Evolutionary conservation across 441 rosid genomes (phyloP).

Genomic region (Gossypium lobatum): DNA sequence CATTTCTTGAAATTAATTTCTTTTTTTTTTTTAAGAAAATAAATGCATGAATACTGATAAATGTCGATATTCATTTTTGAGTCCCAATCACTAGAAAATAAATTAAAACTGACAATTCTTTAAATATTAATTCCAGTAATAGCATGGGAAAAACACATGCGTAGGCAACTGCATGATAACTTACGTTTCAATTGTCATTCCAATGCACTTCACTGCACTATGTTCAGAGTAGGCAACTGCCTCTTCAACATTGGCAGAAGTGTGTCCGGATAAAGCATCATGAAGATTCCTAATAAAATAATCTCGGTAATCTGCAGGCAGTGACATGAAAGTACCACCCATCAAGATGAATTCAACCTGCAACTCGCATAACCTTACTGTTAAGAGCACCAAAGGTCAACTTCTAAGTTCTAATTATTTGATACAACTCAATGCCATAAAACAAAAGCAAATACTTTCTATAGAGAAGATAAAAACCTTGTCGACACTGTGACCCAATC

Average conservation of each 20-base stretch:
- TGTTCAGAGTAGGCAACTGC: conserved; percentile 98
- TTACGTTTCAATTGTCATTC: conserved; percentile 99
- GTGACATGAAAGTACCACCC: conserved; percentile 99
- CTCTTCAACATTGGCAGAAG: conserved; percentile 92
- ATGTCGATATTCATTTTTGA: background rate
- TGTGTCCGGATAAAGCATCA: conserved; percentile 94
- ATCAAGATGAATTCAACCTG: conserved; percentile 98
- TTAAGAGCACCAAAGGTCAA: background rate
- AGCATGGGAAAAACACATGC: background rate
- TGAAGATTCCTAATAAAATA: conserved; percentile 91
- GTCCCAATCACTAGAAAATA: background rate
- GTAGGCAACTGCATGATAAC: conserved; percentile 20
- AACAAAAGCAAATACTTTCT: background rate
- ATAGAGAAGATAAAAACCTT: conserved; percentile 42
- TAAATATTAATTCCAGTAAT: background rate
- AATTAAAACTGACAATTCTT: background rate
- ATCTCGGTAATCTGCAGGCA: conserved; percentile 93
- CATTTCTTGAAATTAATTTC: background rate
- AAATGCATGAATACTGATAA: background rate
- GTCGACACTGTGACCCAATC: conserved; percentile 97
- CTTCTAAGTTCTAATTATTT: background rate
- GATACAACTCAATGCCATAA: background rate
- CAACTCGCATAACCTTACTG: conserved; percentile 15
- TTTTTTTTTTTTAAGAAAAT: background rate
- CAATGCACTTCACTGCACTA: conserved; percentile 87